phyloP scores from a whole-genome alignment of 805 yeast species.

The Barnettozyma sp. region DNA sequence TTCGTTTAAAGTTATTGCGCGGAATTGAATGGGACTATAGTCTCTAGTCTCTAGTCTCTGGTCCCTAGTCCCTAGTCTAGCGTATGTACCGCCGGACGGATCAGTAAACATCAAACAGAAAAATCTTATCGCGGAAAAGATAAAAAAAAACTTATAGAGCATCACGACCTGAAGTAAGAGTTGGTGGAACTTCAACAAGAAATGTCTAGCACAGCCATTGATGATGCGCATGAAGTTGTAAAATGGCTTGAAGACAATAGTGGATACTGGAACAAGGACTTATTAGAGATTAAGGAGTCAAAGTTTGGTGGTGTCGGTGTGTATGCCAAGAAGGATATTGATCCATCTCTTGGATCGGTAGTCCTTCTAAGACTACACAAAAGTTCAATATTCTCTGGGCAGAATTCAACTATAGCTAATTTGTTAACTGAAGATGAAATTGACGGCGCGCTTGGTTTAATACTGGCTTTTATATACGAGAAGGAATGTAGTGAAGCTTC shows the following conservation, averaged over 20 bases:
- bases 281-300: conserved; percentile 41
- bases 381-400: conserved; percentile 46
- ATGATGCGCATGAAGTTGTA: conserved; percentile 19
- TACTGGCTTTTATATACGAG: conserved; percentile 70
- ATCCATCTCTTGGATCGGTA: conserved; percentile 23
- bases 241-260: conserved; percentile 51
- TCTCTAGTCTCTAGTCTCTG: no score
- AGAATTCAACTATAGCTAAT: conserved; percentile 59
- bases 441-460: conserved; percentile 60
- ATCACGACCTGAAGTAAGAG: background rate
- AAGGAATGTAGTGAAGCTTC: conserved; percentile 46
- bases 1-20: background rate
- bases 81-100: background rate
- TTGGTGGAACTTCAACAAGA: background rate
- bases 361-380: conserved; percentile 56
- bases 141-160: background rate
- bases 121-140: background rate
- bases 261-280: conserved; percentile 45
- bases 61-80: background rate
- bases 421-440: conserved; percentile 52
- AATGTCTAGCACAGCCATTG: conserved; percentile 27
- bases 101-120: background rate
- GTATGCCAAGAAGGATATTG: conserved; percentile 42
- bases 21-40: no score
- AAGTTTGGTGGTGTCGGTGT: conserved; percentile 67